Conservation (phyloP, 129 eudicot species). For the Flaveria ramosissima region DNA sequence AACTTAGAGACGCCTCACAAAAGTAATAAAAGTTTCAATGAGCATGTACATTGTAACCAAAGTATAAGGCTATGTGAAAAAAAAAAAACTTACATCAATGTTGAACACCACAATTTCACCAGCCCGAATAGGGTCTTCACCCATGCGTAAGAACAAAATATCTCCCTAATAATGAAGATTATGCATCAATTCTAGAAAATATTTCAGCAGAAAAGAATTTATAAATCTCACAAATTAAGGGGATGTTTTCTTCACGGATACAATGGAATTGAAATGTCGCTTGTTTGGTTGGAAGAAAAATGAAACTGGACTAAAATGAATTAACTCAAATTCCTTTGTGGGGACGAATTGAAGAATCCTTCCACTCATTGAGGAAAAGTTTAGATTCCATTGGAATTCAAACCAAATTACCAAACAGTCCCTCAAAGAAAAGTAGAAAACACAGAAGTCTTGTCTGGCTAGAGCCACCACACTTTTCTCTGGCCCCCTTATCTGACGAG, state of each 20-base stretch:
- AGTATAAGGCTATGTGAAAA: conserved; percentile 3
- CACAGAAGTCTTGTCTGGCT: not conserved
- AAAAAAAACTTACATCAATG: conserved; percentile 61
- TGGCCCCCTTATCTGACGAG: not conserved
- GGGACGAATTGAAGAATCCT: not conserved
- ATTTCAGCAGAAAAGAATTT: conserved; percentile 16
- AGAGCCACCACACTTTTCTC: not conserved
- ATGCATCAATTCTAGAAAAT: conserved; percentile 18
- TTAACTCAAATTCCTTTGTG: conserved; percentile 6
- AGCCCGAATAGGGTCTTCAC: conserved; percentile 76
- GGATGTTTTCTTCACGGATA: not conserved
- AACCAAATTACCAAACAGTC: no score
- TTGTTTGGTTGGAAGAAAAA: not conserved
- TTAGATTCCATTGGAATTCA: no score
- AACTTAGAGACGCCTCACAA: not conserved
- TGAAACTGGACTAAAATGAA: not conserved
- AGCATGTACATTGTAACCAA: conserved; percentile 5
- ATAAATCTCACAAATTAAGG: not conserved
- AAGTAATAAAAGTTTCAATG: conserved; percentile 15
- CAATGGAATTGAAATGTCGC: not conserved
- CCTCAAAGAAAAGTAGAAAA: no score
- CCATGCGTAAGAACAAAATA: conserved; percentile 75
- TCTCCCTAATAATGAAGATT: conserved; percentile 72
- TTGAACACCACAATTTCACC: conserved; percentile 95
- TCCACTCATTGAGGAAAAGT: not conserved